phyloP scores from a whole-genome alignment of 2,329 filamentous ascomycete genomes.

The Metarhizium anisopliae region DNA sequence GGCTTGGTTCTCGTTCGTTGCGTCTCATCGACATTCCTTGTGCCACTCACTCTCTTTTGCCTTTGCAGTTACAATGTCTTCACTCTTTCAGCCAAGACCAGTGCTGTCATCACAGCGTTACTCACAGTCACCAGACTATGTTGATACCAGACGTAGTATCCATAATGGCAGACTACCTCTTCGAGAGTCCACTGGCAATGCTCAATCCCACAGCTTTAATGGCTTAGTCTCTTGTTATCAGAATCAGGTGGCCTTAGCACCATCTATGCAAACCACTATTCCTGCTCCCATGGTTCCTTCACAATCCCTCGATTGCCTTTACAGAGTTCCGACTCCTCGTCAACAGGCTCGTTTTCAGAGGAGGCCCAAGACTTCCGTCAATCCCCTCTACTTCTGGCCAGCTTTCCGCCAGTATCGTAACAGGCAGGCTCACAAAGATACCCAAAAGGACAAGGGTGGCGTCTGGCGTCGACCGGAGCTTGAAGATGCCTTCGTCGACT shows the following conservation, averaged over 20 bases:
- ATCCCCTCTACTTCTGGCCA: constrained; percentile 53
- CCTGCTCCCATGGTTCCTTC: constrained; percentile 43
- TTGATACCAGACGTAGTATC: constrained; percentile 33
- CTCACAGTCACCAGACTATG: constrained; percentile 36
- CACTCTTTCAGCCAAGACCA: constrained; percentile 33
- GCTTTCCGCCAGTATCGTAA: constrained; percentile 58
- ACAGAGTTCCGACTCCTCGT: constrained; percentile 27
- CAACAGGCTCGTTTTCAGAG: constrained; percentile 27
- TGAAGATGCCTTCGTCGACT: constrained; percentile 59
- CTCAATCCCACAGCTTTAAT: constrained; percentile 34
- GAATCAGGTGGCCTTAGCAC: constrained; percentile 31
- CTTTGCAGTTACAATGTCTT: constrained; percentile 23
- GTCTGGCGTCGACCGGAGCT: constrained; percentile 43
- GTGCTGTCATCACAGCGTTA: constrained; percentile 43
- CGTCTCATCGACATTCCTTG: constrained; percentile 23
- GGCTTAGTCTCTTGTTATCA: constrained; percentile 35
- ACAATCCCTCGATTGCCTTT: constrained; percentile 34
- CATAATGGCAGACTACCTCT: constrained; percentile 35
- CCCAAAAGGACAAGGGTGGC: constrained; percentile 51
- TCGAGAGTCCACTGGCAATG: constrained; percentile 43
- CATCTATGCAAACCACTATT: constrained; percentile 36
- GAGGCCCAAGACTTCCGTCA: constrained; percentile 31
- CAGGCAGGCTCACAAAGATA: constrained; percentile 55
- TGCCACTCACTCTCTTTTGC: constrained; percentile 10
- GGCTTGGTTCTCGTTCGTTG: constrained; percentile 19